A percentile compares a stretch with the other conserved stretches of the same genome.
Evolutionary conservation across 169 alveolate genomes (phyloP).

Genomic region (Cystoisospora suis): DNA sequence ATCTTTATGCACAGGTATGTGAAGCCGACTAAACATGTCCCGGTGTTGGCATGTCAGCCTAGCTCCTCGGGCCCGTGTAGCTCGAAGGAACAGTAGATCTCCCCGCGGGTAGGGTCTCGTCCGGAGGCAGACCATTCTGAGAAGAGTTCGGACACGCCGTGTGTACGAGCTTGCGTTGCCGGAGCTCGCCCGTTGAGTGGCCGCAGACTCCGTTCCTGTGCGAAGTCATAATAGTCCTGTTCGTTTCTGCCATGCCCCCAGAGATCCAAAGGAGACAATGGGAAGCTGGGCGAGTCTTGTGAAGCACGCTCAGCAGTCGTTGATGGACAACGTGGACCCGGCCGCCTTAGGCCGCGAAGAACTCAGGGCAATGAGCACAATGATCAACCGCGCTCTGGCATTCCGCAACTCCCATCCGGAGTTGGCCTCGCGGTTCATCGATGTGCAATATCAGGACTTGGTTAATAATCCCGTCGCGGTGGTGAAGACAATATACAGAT

Average conservation of each 20-base stretch:
- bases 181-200: too few species aligned
- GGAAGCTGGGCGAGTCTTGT: constrained; percentile 71
- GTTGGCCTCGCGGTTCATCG: constrained; percentile 56
- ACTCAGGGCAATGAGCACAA: constrained; percentile 64
- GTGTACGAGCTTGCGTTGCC: too few species aligned
- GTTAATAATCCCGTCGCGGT: constrained; percentile 62
- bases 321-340: constrained; percentile 63
- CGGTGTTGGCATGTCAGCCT: too few species aligned
- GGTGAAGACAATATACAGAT: constrained; percentile 61
- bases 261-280: constrained; percentile 71
- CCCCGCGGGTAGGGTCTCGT: too few species aligned
- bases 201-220: too few species aligned
- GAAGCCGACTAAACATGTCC: too few species aligned
- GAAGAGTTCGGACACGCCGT: too few species aligned
- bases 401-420: constrained; percentile 62
- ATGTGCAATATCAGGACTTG: constrained; percentile 69
- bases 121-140: too few species aligned
- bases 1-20: constrained; percentile 64
- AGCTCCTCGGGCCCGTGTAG: too few species aligned
- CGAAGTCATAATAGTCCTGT: background rate
- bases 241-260: background rate
- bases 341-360: constrained; percentile 65
- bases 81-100: too few species aligned
- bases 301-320: constrained; percentile 64
- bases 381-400: constrained; percentile 64